Conservation (phyloP, 2,329 filamentous ascomycete genomes). For the Nothophoma quercina region DNA sequence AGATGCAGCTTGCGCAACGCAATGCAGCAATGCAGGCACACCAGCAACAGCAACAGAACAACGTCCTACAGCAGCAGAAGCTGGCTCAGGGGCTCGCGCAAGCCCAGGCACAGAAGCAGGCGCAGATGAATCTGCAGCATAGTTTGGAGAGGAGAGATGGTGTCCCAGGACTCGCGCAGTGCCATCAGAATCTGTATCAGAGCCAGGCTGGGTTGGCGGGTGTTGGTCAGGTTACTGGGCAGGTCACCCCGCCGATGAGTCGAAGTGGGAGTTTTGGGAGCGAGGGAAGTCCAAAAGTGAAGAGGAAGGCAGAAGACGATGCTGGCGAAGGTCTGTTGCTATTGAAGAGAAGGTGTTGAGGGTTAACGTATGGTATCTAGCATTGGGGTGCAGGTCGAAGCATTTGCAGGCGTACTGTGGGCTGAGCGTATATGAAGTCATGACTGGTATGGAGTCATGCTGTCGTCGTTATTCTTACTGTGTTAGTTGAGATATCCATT, state of each 20-base stretch:
- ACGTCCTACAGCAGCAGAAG: slow-evolving; percentile 16
- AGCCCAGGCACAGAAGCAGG: slow-evolving; percentile 12
- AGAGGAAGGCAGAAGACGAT: slow-evolving; percentile 36
- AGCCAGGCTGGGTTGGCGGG: slow-evolving; percentile 21
- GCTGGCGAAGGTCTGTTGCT: slow-evolving; percentile 13
- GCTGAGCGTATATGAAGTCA: neutral
- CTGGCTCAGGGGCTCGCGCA: slow-evolving; percentile 14
- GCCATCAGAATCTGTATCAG: slow-evolving; percentile 18
- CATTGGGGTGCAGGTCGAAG: neutral
- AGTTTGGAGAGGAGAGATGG: slow-evolving; percentile 10
- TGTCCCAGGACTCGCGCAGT: slow-evolving; percentile 16
- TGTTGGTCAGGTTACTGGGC: slow-evolving; percentile 17
- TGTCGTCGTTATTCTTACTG: neutral
- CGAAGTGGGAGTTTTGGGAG: slow-evolving; percentile 36
- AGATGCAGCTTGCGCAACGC: slow-evolving; percentile 42
- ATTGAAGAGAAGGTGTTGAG: slow-evolving; percentile 32
- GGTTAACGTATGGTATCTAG: neutral
- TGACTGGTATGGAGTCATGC: slow-evolving; percentile 4
- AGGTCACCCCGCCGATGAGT: slow-evolving; percentile 41
- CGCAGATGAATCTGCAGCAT: slow-evolving; percentile 17
- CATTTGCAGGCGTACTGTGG: slow-evolving; percentile 5
- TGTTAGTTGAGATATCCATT: slow-evolving; percentile 1
- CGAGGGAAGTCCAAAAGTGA: slow-evolving; percentile 23
- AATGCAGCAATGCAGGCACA: slow-evolving; percentile 26
- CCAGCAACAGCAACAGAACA: slow-evolving; percentile 21